phyloP scores from a whole-genome alignment of 139 green algal genomes.

The Tetraselmis striata region DNA sequence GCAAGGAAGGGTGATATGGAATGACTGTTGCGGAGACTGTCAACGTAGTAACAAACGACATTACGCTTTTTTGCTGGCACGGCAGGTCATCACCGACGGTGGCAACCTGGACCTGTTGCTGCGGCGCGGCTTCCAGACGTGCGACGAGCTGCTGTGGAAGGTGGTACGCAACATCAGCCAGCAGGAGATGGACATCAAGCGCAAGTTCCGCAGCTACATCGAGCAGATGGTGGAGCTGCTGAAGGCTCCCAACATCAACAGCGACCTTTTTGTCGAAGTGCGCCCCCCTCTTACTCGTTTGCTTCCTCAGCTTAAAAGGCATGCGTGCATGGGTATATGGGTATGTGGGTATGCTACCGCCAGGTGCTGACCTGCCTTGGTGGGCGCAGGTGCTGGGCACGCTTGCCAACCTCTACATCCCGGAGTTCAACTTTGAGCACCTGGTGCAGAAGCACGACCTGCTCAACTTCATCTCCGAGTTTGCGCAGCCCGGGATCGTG shows the following conservation, averaged over 20 bases:
- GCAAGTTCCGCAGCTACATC: slow-evolving; percentile 55
- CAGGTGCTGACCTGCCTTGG: not conserved
- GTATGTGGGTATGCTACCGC: not conserved
- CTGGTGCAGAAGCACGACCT: slow-evolving; percentile 57
- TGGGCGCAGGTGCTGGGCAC: slow-evolving; percentile 52
- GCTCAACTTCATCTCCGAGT: slow-evolving; percentile 49
- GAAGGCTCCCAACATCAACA: slow-evolving; percentile 44
- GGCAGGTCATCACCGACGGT: slow-evolving; percentile 51
- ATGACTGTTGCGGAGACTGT: too few relatives aligned
- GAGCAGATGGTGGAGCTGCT: slow-evolving; percentile 53
- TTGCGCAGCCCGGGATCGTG: slow-evolving; percentile 36
- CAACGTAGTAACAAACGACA: too few relatives aligned
- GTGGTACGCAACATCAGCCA: slow-evolving; percentile 56
- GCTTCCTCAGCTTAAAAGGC: too few relatives aligned
- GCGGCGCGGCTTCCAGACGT: slow-evolving; percentile 37
- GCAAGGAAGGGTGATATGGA: too few relatives aligned
- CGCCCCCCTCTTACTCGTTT: too few relatives aligned
- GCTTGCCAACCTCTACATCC: slow-evolving; percentile 67
- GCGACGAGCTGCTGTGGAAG: slow-evolving; percentile 77
- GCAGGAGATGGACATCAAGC: slow-evolving; percentile 44
- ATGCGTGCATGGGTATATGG: not conserved
- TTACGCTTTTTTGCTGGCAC: too few relatives aligned
- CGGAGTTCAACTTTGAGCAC: slow-evolving; percentile 55
- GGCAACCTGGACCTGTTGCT: slow-evolving; percentile 61
- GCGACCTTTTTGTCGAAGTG: slow-evolving; percentile 60